These are phyloP conservation scores for Nakazawaea siamensis DNA, from an alignment of 805 yeast genomes.

Conservation along the genomic window DNA sequence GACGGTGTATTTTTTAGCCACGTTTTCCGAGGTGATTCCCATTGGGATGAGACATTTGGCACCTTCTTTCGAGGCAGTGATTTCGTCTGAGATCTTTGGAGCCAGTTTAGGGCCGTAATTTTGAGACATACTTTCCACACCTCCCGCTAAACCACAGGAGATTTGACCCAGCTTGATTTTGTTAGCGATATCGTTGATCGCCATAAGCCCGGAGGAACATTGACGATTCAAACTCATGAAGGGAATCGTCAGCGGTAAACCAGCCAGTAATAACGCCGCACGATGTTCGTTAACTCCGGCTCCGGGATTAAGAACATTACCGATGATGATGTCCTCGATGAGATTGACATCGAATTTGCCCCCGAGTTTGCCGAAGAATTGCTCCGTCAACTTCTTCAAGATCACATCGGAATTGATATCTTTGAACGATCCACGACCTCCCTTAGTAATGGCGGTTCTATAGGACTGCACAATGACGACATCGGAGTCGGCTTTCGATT, in stretches of 20 bases:
- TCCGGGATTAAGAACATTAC: conserved; percentile 86
- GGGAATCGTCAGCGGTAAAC: conserved; percentile 73
- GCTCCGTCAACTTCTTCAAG: conserved; percentile 54
- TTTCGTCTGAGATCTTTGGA: conserved; percentile 45
- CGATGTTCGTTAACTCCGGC: conserved; percentile 95
- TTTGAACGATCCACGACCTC: conserved; percentile 79
- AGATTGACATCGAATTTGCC: conserved; percentile 39
- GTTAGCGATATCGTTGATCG: conserved; percentile 83
- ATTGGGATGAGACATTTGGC: conserved; percentile 85
- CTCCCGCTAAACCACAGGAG: conserved; percentile 83
- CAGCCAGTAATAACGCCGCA: conserved; percentile 87
- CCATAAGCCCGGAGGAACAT: conserved; percentile 91
- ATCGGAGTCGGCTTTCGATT: conserved; percentile 68
- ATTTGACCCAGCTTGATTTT: conserved; percentile 80
- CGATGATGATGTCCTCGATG: conserved; percentile 82
- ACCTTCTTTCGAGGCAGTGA: conserved; percentile 31
- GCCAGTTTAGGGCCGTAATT: conserved; percentile 78
- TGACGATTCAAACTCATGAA: conserved; percentile 86
- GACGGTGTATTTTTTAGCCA: conserved; percentile 59
- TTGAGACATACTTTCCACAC: conserved; percentile 91
- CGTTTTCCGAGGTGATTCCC: conserved; percentile 95
- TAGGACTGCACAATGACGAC: conserved; percentile 87
- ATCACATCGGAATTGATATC: conserved; percentile 79
- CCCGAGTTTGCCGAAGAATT: conserved; percentile 44
- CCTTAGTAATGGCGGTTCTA: conserved; percentile 85